phyloP scores from a whole-genome alignment of 2,329 filamentous ascomycete species.

The Chaetomium sp. region DNA sequence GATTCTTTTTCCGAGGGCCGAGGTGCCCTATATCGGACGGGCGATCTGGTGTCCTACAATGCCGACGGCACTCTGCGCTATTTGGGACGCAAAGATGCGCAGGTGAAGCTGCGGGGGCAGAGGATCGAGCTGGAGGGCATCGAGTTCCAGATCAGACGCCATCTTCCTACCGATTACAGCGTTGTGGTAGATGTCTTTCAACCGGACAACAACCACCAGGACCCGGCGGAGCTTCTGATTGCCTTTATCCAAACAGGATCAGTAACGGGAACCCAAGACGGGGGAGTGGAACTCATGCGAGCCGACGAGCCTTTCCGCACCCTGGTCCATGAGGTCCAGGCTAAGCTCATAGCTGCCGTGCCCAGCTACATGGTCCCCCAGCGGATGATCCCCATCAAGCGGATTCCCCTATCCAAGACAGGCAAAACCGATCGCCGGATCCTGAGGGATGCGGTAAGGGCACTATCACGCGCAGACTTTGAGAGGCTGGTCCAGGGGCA shows the following conservation, averaged over 20 bases:
- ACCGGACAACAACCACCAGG: not conserved
- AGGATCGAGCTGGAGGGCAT: not conserved
- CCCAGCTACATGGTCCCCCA: not conserved
- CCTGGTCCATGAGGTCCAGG: not conserved
- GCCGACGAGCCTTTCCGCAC: not conserved
- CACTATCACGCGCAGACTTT: not conserved
- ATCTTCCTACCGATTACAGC: not conserved
- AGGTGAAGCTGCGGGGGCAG: not conserved
- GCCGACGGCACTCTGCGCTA: not conserved
- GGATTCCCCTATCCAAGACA: not conserved
- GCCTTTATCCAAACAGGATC: not conserved
- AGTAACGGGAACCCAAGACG: not conserved
- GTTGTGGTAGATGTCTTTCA: not conserved
- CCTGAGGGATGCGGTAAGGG: not conserved
- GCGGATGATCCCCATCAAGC: not conserved
- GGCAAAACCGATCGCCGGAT: not conserved
- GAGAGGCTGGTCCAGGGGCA: not conserved
- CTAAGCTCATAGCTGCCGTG: not conserved
- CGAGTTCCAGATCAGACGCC: not conserved
- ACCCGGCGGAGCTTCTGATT: not conserved
- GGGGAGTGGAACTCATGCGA: not conserved
- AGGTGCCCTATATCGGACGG: not conserved
- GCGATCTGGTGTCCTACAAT: not conserved
- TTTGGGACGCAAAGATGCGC: not conserved
- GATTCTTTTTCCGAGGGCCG: not conserved